Conservation (phyloP, 2,329 filamentous ascomycete genomes). For the Pyricularia sp. region DNA sequence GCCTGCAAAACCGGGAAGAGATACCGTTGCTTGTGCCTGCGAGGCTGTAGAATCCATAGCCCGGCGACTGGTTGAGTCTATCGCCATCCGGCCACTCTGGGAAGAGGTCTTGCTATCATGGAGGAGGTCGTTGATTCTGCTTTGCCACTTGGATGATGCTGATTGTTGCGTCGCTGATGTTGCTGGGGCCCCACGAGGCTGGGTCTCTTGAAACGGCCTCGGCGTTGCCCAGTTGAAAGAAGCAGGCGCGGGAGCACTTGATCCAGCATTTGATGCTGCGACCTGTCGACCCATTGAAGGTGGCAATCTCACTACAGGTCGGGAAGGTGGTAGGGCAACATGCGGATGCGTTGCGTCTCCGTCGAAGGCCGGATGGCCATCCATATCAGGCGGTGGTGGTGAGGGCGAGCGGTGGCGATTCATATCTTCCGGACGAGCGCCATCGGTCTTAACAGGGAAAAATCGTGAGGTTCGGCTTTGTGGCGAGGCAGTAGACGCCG, state of each 20-base stretch:
- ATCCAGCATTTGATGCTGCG: background rate
- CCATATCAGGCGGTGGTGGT: slow-evolving; percentile 62
- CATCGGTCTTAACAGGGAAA: slow-evolving; percentile 33
- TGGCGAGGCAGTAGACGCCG: slow-evolving; percentile 21
- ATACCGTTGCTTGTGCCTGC: slow-evolving; percentile 4
- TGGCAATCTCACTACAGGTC: slow-evolving; percentile 74
- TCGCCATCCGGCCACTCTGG: slow-evolving; percentile 47
- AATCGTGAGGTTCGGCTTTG: slow-evolving; percentile 48
- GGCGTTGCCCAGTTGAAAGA: slow-evolving; percentile 26
- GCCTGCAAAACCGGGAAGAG: background rate
- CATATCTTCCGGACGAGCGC: background rate
- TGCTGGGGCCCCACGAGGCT: slow-evolving; percentile 11
- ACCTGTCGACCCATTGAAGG: slow-evolving; percentile 6
- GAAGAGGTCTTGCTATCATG: slow-evolving; percentile 53
- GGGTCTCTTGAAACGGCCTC: slow-evolving; percentile 20
- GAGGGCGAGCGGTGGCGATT: slow-evolving; percentile 48
- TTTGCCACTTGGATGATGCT: slow-evolving; percentile 47
- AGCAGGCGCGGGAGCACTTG: slow-evolving; percentile 3
- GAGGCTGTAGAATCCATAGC: slow-evolving; percentile 16
- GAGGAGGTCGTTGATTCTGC: slow-evolving; percentile 72
- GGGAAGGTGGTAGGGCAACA: slow-evolving; percentile 59
- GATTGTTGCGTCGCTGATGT: slow-evolving; percentile 6
- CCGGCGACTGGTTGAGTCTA: slow-evolving; percentile 42
- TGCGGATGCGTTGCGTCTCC: slow-evolving; percentile 56
- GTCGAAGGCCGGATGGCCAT: slow-evolving; percentile 63